Evolutionary conservation across 2,329 filamentous ascomycete species (phyloP), one percentile per base, ranked within the genome.

Genomic region (Trichoderma semiorbis): DNA sequence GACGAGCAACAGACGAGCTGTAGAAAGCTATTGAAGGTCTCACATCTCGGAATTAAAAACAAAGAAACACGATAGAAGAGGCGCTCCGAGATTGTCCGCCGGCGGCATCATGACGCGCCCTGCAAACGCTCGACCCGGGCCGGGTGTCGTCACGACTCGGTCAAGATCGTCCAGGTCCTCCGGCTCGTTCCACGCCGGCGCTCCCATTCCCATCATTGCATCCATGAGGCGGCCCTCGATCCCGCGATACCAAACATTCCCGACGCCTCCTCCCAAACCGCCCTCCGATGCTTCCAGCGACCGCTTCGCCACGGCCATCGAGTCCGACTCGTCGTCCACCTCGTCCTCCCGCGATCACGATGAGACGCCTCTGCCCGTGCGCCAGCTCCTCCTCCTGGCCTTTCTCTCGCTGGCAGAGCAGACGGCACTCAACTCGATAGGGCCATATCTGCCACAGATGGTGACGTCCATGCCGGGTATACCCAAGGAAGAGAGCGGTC

Each of bases 361-460:
- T 74, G 87, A 89, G 75, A 93, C 93, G 2, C 95, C 95, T 0
- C 83, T 99, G 21, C 96, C 96, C 0, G 89, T 90, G 75, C 90
- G 87, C 75, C 96, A 98, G 84, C 91, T 99, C 73, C 87, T 90
- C 6, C 88, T 98, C 14, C 85, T 99, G 39, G 95, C 95, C 1
- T 84, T 98, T 75, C 93, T 99, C 73, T 95, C 95, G 7, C 86
- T 99, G 26, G 92, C 93, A 69, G 96, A 99, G 80, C 96, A 99
- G 85, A 98, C 95, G 0, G 96, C 96, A 0, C 88, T 99, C 78
- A 99, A 99, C 81, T 97, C 94, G 26, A 98, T 99, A 78, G 93
- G 92, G 12, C 96, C 96, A 1, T 99, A 99, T 81, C 88, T 99
- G 2, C 96, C 96, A 0, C 89, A 94, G 76, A 98, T 99, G 95